Evolutionary conservation across 805 yeast species (phyloP).

Genomic region (Candida verbasci): DNA sequence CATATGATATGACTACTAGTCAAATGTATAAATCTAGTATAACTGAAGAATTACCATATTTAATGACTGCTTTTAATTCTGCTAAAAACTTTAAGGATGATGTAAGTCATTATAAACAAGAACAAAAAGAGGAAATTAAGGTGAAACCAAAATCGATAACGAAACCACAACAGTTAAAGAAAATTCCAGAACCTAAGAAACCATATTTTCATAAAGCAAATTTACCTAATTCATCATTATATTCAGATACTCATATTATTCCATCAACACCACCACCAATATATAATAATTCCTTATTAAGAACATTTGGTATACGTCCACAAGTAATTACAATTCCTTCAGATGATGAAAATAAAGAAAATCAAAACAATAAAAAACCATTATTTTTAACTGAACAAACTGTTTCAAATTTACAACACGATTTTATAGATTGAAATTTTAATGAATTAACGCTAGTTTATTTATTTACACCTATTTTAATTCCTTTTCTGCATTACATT

Average conservation of each 20-base stretch:
- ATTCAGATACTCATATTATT: constrained; percentile 30
- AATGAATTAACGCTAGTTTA: neutral
- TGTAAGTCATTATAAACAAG: constrained; percentile 20
- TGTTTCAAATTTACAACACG: constrained; percentile 1
- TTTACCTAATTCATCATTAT: constrained; percentile 29
- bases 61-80: constrained; percentile 63
- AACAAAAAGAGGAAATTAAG: constrained; percentile 10
- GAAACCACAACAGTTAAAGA: constrained; percentile 4
- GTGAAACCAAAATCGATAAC: neutral
- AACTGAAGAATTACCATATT: constrained; percentile 59
- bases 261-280: constrained; percentile 27
- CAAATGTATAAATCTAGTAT: constrained; percentile 43
- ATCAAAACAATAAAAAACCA: neutral
- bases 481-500: constrained; percentile 14
- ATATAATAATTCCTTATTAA: constrained; percentile 32
- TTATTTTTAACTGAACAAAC: neutral
- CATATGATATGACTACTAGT: constrained; percentile 3
- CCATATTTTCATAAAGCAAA: constrained; percentile 22
- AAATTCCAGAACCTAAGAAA: neutral
- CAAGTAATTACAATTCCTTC: constrained; percentile 33
- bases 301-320: constrained; percentile 38
- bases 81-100: constrained; percentile 58
- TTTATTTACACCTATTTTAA: constrained; percentile 1
- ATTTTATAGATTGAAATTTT: constrained; percentile 2
- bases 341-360: constrained; percentile 5